Evolutionary conservation across 2,329 filamentous ascomycete genomes (phyloP).

Genomic region (Canariomyces notabilis): DNA sequence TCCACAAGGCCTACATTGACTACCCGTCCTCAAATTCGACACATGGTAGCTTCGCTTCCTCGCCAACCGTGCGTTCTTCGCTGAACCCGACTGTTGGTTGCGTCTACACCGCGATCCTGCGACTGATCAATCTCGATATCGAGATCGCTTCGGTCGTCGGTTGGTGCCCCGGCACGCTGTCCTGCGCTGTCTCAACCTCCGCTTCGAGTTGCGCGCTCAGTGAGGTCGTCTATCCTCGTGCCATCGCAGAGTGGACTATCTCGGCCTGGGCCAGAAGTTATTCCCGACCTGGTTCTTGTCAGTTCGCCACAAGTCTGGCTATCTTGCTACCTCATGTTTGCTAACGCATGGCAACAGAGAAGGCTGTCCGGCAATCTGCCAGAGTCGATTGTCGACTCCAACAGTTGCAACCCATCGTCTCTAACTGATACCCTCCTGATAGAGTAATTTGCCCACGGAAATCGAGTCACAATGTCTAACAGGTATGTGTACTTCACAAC

Average conservation of each 20-base stretch:
- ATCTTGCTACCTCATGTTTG: not conserved
- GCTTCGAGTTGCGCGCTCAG: not conserved
- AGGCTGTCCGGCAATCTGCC: not conserved
- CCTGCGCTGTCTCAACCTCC: not conserved
- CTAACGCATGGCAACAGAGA: not conserved
- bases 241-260: not conserved
- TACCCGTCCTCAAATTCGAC: not conserved
- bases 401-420: not conserved
- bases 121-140: not conserved
- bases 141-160: not conserved
- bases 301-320: not conserved
- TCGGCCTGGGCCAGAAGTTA: not conserved
- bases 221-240: not conserved
- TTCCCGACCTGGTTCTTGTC: not conserved
- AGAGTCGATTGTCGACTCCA: constrained; percentile 1
- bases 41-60: constrained; percentile 15
- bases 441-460: not conserved
- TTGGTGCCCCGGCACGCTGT: not conserved
- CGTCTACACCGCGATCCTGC: not conserved
- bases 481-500: constrained; percentile 26
- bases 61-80: constrained; percentile 14
- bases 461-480: constrained; percentile 31
- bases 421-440: not conserved
- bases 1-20: not conserved
- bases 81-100: constrained; percentile 17